A percentile compares a stretch with the other conserved stretches of the same genome.
These are phyloP conservation scores for Candida neerlandica DNA, from an alignment of 1,139 yeast species.

Conservation along the genomic window DNA sequence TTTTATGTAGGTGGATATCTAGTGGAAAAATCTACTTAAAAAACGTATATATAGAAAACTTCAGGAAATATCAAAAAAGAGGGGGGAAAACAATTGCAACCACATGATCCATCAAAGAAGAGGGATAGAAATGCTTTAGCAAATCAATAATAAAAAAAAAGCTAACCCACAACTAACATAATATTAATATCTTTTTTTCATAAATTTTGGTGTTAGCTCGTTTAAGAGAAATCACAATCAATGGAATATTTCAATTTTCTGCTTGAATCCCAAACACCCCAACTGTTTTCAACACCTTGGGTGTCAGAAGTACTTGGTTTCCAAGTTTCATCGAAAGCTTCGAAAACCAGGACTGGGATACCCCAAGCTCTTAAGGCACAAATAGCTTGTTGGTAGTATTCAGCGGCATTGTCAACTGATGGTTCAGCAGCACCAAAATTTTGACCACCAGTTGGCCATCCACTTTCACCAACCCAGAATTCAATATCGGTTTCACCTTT, in stretches of 20 bases:
- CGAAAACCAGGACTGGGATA: conserved; percentile 85
- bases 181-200: not conserved
- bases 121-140: not conserved
- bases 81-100: too few species aligned
- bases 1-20: too few species aligned
- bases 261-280: conserved; percentile 81
- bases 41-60: not conserved
- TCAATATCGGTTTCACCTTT: conserved; percentile 84
- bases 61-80: too few species aligned
- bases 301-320: conserved; percentile 89
- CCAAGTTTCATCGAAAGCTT: conserved; percentile 96
- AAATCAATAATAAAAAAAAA: too few species aligned
- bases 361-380: conserved; percentile 97
- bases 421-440: conserved; percentile 67
- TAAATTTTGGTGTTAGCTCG: too few species aligned
- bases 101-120: not conserved
- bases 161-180: not conserved
- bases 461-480: conserved; percentile 98
- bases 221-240: conserved; percentile 51
- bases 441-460: conserved; percentile 95
- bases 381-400: conserved; percentile 83
- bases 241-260: conserved; percentile 60
- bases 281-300: conserved; percentile 82
- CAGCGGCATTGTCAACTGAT: conserved; percentile 68
- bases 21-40: too few species aligned